Evolutionary conservation across 176 grass and related monocot species (phyloP).

Genomic region (Pharus latifolius): DNA sequence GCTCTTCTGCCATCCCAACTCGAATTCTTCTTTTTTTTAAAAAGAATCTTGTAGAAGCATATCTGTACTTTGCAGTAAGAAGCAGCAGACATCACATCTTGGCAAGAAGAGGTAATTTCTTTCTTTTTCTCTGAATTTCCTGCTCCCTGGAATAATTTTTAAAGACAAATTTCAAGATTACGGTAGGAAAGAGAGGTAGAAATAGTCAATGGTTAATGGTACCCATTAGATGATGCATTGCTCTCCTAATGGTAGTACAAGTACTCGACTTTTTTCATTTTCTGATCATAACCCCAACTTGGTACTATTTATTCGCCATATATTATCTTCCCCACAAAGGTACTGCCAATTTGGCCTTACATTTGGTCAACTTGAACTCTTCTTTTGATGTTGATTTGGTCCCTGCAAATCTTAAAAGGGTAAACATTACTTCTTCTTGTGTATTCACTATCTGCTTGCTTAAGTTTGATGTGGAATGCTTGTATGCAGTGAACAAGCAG

Average conservation of each 20-base stretch:
- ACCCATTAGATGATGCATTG: not conserved
- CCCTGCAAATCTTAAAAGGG: not conserved
- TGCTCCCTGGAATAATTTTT: not conserved
- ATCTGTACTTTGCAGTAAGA: not conserved
- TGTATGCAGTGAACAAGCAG: not conserved
- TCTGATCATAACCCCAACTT: not conserved
- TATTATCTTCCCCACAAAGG: not conserved
- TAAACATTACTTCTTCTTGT: not conserved
- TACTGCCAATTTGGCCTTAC: not conserved
- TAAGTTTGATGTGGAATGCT: not conserved
- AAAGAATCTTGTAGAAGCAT: not conserved
- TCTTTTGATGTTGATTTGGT: constrained; percentile 9
- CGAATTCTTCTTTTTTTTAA: not conserved
- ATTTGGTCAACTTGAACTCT: constrained; percentile 5
- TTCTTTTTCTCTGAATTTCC: not conserved
- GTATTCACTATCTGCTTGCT: not conserved
- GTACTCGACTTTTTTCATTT: not conserved
- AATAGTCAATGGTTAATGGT: not conserved
- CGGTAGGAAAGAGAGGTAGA: not conserved
- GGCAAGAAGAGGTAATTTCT: not conserved
- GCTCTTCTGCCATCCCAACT: not conserved
- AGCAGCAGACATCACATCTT: not conserved
- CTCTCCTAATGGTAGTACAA: not conserved
- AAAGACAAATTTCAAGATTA: not conserved
- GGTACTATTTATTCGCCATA: not conserved